A percentile compares a stretch with the other conserved stretches of the same genome.
Conservation (phyloP, 2,329 filamentous ascomycete genomes). For the Diaporthe caulivora region DNA sequence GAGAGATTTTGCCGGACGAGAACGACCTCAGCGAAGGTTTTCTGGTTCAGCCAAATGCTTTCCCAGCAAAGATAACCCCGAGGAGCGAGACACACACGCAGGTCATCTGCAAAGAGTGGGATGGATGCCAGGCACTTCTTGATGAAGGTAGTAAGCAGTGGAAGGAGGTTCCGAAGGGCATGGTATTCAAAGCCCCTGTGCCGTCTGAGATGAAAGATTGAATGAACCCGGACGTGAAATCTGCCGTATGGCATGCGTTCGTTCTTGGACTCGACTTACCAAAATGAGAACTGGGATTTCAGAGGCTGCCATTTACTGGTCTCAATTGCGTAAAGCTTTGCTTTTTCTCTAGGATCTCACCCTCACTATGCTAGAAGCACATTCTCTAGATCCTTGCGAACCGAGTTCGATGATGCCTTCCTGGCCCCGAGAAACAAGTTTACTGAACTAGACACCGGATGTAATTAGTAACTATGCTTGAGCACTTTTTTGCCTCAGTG, state of each 20-base stretch:
- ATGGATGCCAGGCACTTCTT: slow-evolving; percentile 31
- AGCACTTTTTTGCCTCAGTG: no score
- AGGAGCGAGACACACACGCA: slow-evolving; percentile 28
- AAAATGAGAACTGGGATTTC: background rate
- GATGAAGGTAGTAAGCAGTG: slow-evolving; percentile 33
- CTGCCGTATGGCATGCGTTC: background rate
- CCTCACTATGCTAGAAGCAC: background rate
- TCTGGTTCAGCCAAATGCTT: slow-evolving; percentile 31
- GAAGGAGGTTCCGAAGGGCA: slow-evolving; percentile 36
- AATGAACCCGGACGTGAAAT: background rate
- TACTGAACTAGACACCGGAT: background rate
- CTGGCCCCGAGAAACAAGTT: background rate
- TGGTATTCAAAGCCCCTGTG: slow-evolving; percentile 12
- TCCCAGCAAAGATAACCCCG: slow-evolving; percentile 29
- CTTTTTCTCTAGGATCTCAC: background rate
- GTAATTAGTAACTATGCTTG: no score
- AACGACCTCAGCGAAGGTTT: slow-evolving; percentile 25
- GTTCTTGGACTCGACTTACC: background rate
- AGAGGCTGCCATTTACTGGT: no score
- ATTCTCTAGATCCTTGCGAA: background rate
- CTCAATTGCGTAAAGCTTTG: background rate
- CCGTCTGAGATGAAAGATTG: slow-evolving; percentile 12
- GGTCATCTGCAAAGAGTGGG: slow-evolving; percentile 27
- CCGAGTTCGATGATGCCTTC: no score
- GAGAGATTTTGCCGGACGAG: slow-evolving; percentile 26